Evolutionary conservation across 2,329 filamentous ascomycete species (phyloP), one percentile per base, ranked within the genome.

Genomic region (Anisogramma anomala): DNA sequence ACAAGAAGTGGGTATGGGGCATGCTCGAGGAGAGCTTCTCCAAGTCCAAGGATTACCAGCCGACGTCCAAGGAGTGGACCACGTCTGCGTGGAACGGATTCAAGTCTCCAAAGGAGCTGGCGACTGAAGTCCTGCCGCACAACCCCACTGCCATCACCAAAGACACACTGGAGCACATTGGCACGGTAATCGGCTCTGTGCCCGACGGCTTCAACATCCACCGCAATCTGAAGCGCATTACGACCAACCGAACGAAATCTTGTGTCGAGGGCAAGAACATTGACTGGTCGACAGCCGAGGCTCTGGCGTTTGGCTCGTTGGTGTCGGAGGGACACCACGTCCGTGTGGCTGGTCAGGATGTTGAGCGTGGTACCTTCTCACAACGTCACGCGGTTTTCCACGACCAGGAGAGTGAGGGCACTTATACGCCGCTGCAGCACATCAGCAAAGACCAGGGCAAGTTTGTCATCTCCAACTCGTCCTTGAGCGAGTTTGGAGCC

Each of bases 81-180:
- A 96, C 91, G 7, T 95, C 88, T 38, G 89, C 91, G 42, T 98
- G 91, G 91, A 94, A 98, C 67, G 89, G 89, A 48, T 96, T 98
- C 79, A 96, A 96, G 71, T 94, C 88, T 23, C 91, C 91, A 55
- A 96, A 95, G 72, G 91, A 98, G 66, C 72, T 98, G 49, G 88
- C 89, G 23, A 91, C 82, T 18, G 91, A 98, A 68, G 79, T 96
- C 33, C 72, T 98, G 38, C 88, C 89, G 37, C 91, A 98, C 67
- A 77, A 85, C 54, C 81, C 86, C 19, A 98, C 91, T 28, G 84
- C 79, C 36, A 80, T 96, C 33, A 79, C 84, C 48, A 58, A 63
- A 46, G 73, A 82, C 49, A 79, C 77, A 11, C 66, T 96, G 47
- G 77, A 85, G 61, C 79, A 87, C 63, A 86, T 98, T 58, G 88